Evolutionary conservation across 2,329 filamentous ascomycete genomes (phyloP).

Genomic region (Fusarium protoensiforme): DNA sequence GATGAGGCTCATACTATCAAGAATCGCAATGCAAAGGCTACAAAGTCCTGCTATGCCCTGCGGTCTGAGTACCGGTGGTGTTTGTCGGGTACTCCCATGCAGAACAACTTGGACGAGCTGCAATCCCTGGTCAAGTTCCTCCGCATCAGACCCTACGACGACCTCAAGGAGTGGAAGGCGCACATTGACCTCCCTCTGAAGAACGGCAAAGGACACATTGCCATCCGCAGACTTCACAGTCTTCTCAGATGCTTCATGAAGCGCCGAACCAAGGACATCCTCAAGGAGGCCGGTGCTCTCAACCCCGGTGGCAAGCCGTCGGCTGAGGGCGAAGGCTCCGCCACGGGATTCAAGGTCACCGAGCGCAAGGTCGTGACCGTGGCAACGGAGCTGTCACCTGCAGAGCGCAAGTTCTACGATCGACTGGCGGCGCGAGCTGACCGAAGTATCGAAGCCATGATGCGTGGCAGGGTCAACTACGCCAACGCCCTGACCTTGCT

Average conservation of each 20-base stretch:
- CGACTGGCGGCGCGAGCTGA: conserved; percentile 86
- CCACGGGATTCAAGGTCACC: conserved; percentile 86
- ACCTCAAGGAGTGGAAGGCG: conserved; percentile 88
- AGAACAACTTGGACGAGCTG: conserved; percentile 96
- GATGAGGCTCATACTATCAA: conserved; percentile 99
- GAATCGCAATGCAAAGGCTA: conserved; percentile 95
- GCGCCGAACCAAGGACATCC: conserved; percentile 95
- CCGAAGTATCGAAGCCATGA: conserved; percentile 87
- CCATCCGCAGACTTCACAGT: conserved; percentile 86
- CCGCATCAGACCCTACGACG: conserved; percentile 89
- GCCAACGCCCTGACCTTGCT: conserved; percentile 93
- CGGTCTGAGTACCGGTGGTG: conserved; percentile 94
- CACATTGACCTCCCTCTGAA: conserved; percentile 92
- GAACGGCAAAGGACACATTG: conserved; percentile 87
- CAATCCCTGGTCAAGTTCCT: conserved; percentile 95
- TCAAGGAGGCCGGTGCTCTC: conserved; percentile 86
- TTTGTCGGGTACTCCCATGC: conserved; percentile 94
- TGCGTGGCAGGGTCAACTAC: conserved; percentile 86
- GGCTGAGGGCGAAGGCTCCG: conserved; percentile 61
- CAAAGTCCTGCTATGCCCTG: conserved; percentile 89
- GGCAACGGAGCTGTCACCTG: conserved; percentile 79
- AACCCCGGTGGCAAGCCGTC: conserved; percentile 77
- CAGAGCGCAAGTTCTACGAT: conserved; percentile 88
- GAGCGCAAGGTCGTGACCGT: conserved; percentile 89
- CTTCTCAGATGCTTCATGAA: conserved; percentile 97